Conservation (phyloP, 2,329 filamentous ascomycete species). For the Colletotrichum destructivum region DNA sequence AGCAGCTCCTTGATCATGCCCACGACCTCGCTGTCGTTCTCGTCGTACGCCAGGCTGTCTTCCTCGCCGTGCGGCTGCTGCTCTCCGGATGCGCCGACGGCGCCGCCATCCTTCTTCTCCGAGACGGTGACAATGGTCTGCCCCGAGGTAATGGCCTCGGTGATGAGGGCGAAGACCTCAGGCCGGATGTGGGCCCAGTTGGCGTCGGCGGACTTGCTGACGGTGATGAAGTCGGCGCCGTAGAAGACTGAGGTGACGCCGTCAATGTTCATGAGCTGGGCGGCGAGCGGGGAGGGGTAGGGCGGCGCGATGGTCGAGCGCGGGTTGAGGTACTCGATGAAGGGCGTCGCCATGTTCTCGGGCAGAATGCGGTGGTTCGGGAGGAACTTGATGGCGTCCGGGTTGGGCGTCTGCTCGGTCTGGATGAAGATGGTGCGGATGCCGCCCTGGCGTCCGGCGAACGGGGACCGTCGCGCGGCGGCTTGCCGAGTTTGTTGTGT, state of each 20-base stretch:
- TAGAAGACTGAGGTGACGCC: constrained; percentile 97
- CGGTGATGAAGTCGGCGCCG: constrained; percentile 95
- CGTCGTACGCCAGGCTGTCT: constrained; percentile 86
- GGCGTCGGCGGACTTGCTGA: constrained; percentile 89
- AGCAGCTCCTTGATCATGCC: constrained; percentile 99
- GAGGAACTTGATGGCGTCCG: constrained; percentile 96
- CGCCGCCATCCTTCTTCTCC: constrained; percentile 69
- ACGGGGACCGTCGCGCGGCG: constrained; percentile 29
- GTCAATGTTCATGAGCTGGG: constrained; percentile 92
- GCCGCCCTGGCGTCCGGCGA: constrained; percentile 52
- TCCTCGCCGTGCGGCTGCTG: constrained; percentile 68
- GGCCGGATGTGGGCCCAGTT: constrained; percentile 97
- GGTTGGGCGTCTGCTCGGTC: constrained; percentile 93
- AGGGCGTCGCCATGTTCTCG: constrained; percentile 78
- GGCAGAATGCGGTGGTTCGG: constrained; percentile 92
- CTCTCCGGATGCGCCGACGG: constrained; percentile 47
- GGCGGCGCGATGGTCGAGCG: constrained; percentile 90
- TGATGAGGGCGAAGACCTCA: constrained; percentile 95
- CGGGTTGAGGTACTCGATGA: constrained; percentile 92
- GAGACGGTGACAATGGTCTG: constrained; percentile 83
- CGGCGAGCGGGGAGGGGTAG: constrained; percentile 91
- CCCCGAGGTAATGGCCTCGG: constrained; percentile 89
- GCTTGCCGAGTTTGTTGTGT: constrained; percentile 21
- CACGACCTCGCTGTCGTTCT: constrained; percentile 93
- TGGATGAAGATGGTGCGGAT: constrained; percentile 95